These are phyloP conservation scores for Marasmius tenuissimus DNA, from an alignment of 1,284 basidiomycete genomes.

Conservation along the genomic window DNA sequence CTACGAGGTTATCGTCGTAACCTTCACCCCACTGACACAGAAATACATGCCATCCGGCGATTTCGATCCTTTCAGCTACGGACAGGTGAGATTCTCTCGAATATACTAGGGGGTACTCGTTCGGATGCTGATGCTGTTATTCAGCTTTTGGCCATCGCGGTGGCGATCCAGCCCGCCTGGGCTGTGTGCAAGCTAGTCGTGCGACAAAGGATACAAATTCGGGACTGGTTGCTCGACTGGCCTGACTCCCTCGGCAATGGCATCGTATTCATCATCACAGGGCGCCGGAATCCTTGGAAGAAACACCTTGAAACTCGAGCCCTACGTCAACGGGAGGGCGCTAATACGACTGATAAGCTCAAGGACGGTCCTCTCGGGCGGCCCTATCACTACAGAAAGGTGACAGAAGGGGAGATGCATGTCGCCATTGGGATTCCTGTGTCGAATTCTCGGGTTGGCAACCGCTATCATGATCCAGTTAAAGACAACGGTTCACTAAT, in stretches of 20 bases:
- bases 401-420: too few relatives aligned
- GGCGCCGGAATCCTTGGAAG: slow-evolving; percentile 14
- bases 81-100: slow-evolving; percentile 4
- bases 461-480: too few relatives aligned
- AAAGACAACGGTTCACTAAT: too few relatives aligned
- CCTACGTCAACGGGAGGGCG: too few relatives aligned
- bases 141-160: slow-evolving; percentile 11
- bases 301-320: neutral
- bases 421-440: too few relatives aligned
- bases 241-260: slow-evolving; percentile 11
- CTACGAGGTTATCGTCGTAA: neutral
- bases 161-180: slow-evolving; percentile 11
- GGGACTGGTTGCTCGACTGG: slow-evolving; percentile 4
- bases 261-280: slow-evolving; percentile 10
- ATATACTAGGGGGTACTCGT: neutral
- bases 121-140: too few relatives aligned
- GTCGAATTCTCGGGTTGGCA: too few relatives aligned
- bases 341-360: too few relatives aligned
- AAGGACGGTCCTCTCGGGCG: too few relatives aligned
- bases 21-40: neutral
- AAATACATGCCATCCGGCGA: slow-evolving; percentile 1
- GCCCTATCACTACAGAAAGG: too few relatives aligned
- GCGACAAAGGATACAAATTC: neutral
- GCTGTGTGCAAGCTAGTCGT: slow-evolving; percentile 4
- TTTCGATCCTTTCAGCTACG: slow-evolving; percentile 12